Conservation (phyloP, 306 rosid genomes). For the Vachellia collinsii region DNA sequence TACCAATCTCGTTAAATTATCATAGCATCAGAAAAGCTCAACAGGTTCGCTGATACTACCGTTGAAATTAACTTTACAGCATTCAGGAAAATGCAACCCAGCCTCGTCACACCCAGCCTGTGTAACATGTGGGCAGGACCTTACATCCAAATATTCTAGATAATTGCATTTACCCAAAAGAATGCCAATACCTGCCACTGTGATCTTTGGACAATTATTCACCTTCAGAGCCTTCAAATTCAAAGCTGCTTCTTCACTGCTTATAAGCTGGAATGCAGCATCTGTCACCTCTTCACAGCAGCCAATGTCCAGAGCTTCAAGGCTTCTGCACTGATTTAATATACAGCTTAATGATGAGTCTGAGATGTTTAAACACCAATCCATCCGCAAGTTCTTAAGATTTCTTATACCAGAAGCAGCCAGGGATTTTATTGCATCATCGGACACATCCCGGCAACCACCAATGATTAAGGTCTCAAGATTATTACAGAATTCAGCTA, state of each 20-base stretch:
- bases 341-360: constrained; percentile 75
- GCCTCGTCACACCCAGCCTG: constrained; percentile 75
- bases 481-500: constrained; percentile 68
- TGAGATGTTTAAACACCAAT: constrained; percentile 82
- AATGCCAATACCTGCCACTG: constrained; percentile 71
- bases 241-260: constrained; percentile 50
- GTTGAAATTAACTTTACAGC: constrained; percentile 74
- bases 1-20: constrained; percentile 20
- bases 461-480: constrained; percentile 83
- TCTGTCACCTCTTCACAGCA: constrained; percentile 95
- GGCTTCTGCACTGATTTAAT: constrained; percentile 66
- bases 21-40: constrained; percentile 45
- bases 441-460: constrained; percentile 84
- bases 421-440: constrained; percentile 59
- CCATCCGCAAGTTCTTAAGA: constrained; percentile 89
- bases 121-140: constrained; percentile 82
- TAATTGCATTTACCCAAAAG: constrained; percentile 63
- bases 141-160: constrained; percentile 83
- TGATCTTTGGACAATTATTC: constrained; percentile 81
- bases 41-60: constrained; percentile 71
- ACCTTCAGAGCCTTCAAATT: constrained; percentile 77
- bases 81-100: constrained; percentile 71
- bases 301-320: constrained; percentile 80
- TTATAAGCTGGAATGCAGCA: constrained; percentile 71
- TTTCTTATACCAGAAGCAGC: constrained; percentile 61